phyloP scores from a whole-genome alignment of 2,329 filamentous ascomycete genomes.

The Dactylonectria macrodidyma region DNA sequence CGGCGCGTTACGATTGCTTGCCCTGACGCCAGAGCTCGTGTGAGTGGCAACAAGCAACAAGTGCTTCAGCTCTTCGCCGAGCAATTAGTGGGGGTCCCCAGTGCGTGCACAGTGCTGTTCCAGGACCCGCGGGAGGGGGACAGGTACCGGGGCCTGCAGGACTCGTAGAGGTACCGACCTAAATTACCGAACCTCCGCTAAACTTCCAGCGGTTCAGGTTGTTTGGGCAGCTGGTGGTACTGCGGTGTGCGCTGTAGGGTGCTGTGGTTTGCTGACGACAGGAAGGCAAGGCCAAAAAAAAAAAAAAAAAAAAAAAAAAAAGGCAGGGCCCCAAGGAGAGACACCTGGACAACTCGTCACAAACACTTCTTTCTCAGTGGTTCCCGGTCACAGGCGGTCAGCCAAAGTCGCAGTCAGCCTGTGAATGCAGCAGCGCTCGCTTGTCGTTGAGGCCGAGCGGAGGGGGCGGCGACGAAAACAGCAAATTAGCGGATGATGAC shows the following conservation, averaged over 20 bases:
- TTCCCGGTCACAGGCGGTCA: slow-evolving; percentile 27
- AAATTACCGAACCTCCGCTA: slow-evolving; percentile 47
- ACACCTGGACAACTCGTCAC: background rate
- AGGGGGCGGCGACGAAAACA: slow-evolving; percentile 25
- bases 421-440: slow-evolving; percentile 4
- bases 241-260: slow-evolving; percentile 16
- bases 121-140: slow-evolving; percentile 6
- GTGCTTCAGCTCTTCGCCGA: slow-evolving; percentile 37
- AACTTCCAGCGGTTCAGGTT: slow-evolving; percentile 36
- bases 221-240: slow-evolving; percentile 34
- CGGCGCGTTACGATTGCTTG: slow-evolving; percentile 30
- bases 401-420: slow-evolving; percentile 2
- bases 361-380: slow-evolving; percentile 1
- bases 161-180: slow-evolving; percentile 34
- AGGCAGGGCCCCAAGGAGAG: background rate
- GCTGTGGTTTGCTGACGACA: background rate
- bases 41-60: slow-evolving; percentile 37
- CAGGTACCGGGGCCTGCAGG: slow-evolving; percentile 14
- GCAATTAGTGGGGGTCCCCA: slow-evolving; percentile 39
- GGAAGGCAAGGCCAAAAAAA: background rate
- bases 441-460: background rate
- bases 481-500: slow-evolving; percentile 41
- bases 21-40: slow-evolving; percentile 34
- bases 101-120: slow-evolving; percentile 34
- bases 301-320: background rate